phyloP scores from a whole-genome alignment of 805 yeast genomes.

The Kazachstania viticola region DNA sequence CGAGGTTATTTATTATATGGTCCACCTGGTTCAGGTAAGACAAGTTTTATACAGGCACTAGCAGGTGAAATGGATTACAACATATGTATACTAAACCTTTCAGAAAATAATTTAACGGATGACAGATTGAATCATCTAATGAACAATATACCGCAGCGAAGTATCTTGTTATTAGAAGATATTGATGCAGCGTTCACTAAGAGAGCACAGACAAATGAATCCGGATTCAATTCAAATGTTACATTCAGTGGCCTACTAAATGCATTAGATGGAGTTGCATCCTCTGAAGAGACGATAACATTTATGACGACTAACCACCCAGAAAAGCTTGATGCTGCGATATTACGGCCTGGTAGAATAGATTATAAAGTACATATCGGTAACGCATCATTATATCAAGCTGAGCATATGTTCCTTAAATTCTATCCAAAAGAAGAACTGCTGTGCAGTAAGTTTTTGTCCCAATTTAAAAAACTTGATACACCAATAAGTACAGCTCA shows the following conservation, averaged over 20 bases:
- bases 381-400: conserved; percentile 79
- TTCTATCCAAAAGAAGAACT: conserved; percentile 60
- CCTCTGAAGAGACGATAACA: conserved; percentile 91
- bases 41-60: conserved; percentile 88
- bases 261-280: conserved; percentile 94
- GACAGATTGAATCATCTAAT: conserved; percentile 88
- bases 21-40: conserved; percentile 96
- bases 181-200: conserved; percentile 91
- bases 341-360: conserved; percentile 88
- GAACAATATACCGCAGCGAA: conserved; percentile 91
- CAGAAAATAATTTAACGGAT: conserved; percentile 87
- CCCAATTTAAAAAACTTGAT: conserved; percentile 4
- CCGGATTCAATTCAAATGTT: conserved; percentile 77
- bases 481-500: conserved; percentile 69
- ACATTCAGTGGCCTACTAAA: conserved; percentile 90
- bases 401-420: conserved; percentile 71
- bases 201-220: conserved; percentile 63
- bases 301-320: conserved; percentile 99
- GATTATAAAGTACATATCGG: conserved; percentile 75
- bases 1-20: conserved; percentile 91
- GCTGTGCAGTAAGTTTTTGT: conserved; percentile 35
- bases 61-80: conserved; percentile 95
- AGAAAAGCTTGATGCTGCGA: conserved; percentile 83
- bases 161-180: conserved; percentile 78
- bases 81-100: conserved; percentile 81